Base-by-base conservation (phyloP, 83 land plant genomes). In the Thuja plicata region DNA sequence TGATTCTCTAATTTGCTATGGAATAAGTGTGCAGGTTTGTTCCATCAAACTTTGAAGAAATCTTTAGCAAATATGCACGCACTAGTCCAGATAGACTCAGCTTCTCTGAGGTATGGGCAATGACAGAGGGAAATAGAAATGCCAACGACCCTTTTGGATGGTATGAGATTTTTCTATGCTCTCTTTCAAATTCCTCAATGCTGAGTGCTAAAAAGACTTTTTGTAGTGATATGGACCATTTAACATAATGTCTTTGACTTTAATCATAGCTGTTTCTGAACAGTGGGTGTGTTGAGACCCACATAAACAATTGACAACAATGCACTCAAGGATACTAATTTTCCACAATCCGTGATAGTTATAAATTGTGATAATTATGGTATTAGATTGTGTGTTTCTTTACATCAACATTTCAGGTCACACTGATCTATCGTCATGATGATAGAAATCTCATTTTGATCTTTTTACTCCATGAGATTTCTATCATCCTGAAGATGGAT, bases 111-210 rank as follows among this genome's bases (percentile, higher is more conserved):
- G 0, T 93, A 1, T 19, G 87, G 54, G 73, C 85, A 15, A 91
- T 93, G 94, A 87, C 91, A 19, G 88, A 91, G 46, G 48, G 84
- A 4, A 83, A 89, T 13, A 87, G 93, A 30, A 86, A 90, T 87
- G 93, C 86, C 9, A 57, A 48, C 55, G 94, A 92, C 83, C 73
- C 90, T 50, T 91, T 91, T 86, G 94, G 94, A 54, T 89, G 90
- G 93, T 91, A 87, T 77, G 54, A 21, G n/a, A 8, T 70, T 21
- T 60, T 60, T 5, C 21, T 30, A 41, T 55, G 13, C 21, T 17
- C 37, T 43, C 16, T 34, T 87, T 10, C 5, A 34, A 76, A 3
- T 87, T 10, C 11, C 1, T 52, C 41, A 40, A 3, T 6, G 41
- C 82, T 35, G 41, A 37, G 45, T 38, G 40, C 1, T 8, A 38